phyloP scores from a whole-genome alignment of 768 basidiomycete species.

The Agaricus blazei region DNA sequence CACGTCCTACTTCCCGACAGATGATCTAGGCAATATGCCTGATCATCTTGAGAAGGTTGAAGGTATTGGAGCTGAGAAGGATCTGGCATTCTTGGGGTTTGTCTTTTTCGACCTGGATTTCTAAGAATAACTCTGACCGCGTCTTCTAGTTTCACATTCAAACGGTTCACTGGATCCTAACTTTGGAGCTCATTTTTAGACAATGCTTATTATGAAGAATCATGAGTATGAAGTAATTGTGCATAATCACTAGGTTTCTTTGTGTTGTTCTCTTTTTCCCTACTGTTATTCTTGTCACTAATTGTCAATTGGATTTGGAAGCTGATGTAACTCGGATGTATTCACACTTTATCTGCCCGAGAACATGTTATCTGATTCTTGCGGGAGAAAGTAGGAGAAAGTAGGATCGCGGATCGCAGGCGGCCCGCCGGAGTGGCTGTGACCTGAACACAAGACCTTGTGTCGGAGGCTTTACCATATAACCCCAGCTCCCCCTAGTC shows the following conservation, averaged over 20 bases:
- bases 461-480: too few relatives aligned
- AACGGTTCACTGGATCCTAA: constrained; percentile 47
- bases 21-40: constrained; percentile 74
- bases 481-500: not conserved
- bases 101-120: constrained; percentile 15
- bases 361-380: not conserved
- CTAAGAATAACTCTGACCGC: not conserved
- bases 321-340: not conserved
- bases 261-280: not conserved
- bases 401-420: not conserved
- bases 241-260: constrained; percentile 1
- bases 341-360: too few relatives aligned
- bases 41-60: constrained; percentile 57
- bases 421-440: constrained; percentile 3
- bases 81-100: constrained; percentile 63
- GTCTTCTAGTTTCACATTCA: constrained; percentile 74
- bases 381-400: not conserved
- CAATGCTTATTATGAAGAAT: not conserved
- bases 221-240: not conserved
- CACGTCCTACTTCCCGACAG: constrained; percentile 95
- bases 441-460: not conserved
- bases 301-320: constrained; percentile 9
- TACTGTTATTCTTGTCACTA: constrained; percentile 7
- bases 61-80: constrained; percentile 60
- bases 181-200: not conserved